A percentile compares a stretch with the other conserved stretches of the same genome.
These are phyloP conservation scores for Kuraishia hungarica DNA, from an alignment of 805 yeast genomes.

Conservation along the genomic window DNA sequence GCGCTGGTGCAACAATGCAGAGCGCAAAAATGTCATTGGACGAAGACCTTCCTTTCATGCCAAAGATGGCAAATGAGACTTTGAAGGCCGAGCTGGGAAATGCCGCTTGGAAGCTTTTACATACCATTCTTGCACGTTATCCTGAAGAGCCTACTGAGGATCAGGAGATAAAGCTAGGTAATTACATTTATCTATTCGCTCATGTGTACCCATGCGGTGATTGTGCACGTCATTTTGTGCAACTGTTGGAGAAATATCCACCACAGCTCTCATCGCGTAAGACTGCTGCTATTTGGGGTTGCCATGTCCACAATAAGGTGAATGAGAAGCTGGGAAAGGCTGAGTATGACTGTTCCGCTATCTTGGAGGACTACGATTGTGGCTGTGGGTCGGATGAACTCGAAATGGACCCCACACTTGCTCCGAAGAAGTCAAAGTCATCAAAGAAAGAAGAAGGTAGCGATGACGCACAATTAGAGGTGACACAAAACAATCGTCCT, in stretches of 20 bases:
- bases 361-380: slow-evolving; percentile 89
- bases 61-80: slow-evolving; percentile 79
- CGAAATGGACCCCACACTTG: slow-evolving; percentile 27
- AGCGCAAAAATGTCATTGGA: not conserved
- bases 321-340: slow-evolving; percentile 63
- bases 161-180: slow-evolving; percentile 54
- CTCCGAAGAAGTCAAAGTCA: slow-evolving; percentile 11
- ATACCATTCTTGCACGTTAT: slow-evolving; percentile 85
- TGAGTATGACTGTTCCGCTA: slow-evolving; percentile 75
- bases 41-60: slow-evolving; percentile 62
- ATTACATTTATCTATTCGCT: slow-evolving; percentile 67
- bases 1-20: not conserved
- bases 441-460: not conserved
- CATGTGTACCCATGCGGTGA: slow-evolving; percentile 97
- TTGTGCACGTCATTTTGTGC: slow-evolving; percentile 86
- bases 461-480: not conserved
- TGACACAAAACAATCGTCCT: not conserved
- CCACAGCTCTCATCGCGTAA: slow-evolving; percentile 75
- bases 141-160: slow-evolving; percentile 70
- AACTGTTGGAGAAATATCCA: slow-evolving; percentile 62
- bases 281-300: slow-evolving; percentile 93
- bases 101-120: slow-evolving; percentile 88
- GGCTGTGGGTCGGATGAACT: slow-evolving; percentile 84
- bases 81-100: slow-evolving; percentile 72
- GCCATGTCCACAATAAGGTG: slow-evolving; percentile 83